A percentile compares a stretch with the other conserved stretches of the same genome.
These are phyloP conservation scores for Symbiodinium pilosum DNA, from an alignment of 73 alveolate species.

Conservation along the genomic window DNA sequence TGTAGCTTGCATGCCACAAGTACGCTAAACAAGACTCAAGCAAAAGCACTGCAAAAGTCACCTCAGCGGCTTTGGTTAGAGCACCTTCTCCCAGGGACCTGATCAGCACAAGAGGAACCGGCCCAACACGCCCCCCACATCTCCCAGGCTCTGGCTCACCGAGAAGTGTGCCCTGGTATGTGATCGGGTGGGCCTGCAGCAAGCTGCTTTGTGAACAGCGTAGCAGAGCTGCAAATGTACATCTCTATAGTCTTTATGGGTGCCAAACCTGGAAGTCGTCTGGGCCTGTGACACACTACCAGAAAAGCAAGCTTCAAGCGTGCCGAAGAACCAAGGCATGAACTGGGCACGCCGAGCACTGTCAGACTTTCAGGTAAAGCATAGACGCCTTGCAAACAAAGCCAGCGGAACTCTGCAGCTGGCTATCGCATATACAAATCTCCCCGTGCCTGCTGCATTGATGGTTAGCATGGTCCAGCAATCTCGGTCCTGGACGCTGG, in stretches of 20 bases:
- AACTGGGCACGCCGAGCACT: conserved; percentile 39
- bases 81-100: conserved; percentile 82
- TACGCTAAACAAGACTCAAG: background rate
- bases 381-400: background rate
- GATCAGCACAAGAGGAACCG: background rate
- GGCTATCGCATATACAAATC: background rate
- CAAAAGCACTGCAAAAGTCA: background rate
- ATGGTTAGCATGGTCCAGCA: conserved; percentile 82
- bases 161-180: conserved; percentile 41
- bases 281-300: conserved; percentile 11
- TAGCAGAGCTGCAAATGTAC: too few relatives aligned
- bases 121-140: background rate
- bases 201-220: too few relatives aligned
- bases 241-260: too few relatives aligned
- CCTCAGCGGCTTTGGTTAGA: conserved; percentile 87
- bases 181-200: conserved; percentile 73
- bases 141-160: conserved; percentile 38
- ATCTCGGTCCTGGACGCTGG: conserved; percentile 31
- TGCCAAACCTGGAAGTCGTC: conserved; percentile 56
- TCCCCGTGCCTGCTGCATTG: conserved; percentile 35
- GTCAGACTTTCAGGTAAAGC: conserved; percentile 50
- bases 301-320: background rate
- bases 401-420: background rate
- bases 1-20: background rate
- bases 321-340: background rate